Evolutionary conservation across 352 stramenopile species (phyloP).

Genomic region (Phytophthora lateralis): DNA sequence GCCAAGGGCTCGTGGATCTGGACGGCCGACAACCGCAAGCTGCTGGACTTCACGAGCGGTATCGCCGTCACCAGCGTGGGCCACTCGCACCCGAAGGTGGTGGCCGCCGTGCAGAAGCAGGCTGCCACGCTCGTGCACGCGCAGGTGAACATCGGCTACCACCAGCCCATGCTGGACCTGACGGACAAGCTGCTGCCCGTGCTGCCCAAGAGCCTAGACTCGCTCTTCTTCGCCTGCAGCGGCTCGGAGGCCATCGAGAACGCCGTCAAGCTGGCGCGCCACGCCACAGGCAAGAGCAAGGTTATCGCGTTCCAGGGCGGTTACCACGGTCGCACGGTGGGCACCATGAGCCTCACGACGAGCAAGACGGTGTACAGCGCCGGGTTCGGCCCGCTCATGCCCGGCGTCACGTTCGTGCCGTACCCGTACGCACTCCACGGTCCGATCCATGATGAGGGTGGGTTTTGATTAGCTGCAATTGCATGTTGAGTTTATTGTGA

Average conservation of each 20-base stretch:
- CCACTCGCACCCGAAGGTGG: constrained; percentile 92
- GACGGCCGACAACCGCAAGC: constrained; percentile 86
- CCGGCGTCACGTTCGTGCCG: constrained; percentile 80
- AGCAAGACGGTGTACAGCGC: constrained; percentile 91
- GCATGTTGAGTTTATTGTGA: constrained; percentile 1
- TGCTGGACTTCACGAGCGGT: constrained; percentile 93
- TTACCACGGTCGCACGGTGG: constrained; percentile 93
- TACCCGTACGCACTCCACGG: constrained; percentile 91
- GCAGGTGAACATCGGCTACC: constrained; percentile 93
- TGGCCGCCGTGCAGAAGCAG: constrained; percentile 91
- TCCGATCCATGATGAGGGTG: constrained; percentile 71
- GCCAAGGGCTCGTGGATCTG: constrained; percentile 89
- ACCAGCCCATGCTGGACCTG: constrained; percentile 92
- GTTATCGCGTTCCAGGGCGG: constrained; percentile 93
- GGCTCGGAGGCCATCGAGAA: constrained; percentile 94
- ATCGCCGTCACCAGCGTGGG: constrained; percentile 94
- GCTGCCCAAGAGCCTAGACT: constrained; percentile 83
- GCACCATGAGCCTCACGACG: constrained; percentile 92
- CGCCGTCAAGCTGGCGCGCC: constrained; percentile 91
- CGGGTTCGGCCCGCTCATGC: constrained; percentile 87
- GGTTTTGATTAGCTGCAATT: constrained; percentile 26
- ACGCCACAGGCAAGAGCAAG: constrained; percentile 88
- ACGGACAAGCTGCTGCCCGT: constrained; percentile 79
- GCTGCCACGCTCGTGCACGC: constrained; percentile 87
- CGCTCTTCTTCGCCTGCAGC: constrained; percentile 91